These are phyloP conservation scores for Cucurbita ficifolia DNA, from an alignment of 306 rosid genomes.

Conservation along the genomic window DNA sequence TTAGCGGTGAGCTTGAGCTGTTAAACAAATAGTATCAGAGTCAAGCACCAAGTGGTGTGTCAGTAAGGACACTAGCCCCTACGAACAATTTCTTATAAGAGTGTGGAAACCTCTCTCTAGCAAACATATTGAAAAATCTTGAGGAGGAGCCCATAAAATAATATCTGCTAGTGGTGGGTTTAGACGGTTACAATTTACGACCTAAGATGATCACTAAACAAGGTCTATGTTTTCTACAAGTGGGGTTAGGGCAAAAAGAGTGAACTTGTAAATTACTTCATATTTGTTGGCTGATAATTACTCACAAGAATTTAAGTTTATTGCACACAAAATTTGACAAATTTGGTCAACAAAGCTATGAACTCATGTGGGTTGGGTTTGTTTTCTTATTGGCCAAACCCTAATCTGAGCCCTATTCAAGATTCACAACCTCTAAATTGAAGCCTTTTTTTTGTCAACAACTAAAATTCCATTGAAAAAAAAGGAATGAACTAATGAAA, in stretches of 20 bases:
- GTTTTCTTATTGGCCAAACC: background rate
- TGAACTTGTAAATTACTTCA: background rate
- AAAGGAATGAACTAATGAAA: background rate
- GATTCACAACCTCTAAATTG: no score
- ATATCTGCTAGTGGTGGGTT: no score
- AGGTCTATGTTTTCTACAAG: background rate
- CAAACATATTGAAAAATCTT: no score
- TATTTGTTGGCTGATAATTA: constrained; percentile 1
- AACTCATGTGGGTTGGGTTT: background rate
- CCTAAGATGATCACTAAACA: background rate
- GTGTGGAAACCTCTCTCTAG: no score
- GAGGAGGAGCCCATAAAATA: no score
- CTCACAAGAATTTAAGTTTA: background rate
- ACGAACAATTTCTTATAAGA: no score
- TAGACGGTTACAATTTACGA: background rate
- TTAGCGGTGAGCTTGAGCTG: no score
- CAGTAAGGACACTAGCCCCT: no score
- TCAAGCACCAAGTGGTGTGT: no score
- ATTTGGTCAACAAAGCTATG: background rate
- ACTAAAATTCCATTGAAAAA: background rate
- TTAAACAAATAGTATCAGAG: no score
- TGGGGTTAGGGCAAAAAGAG: background rate
- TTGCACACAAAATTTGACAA: background rate
- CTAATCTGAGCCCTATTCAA: background rate
- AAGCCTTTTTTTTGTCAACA: background rate